These are phyloP conservation scores for Hortaea werneckii DNA, from an alignment of 2,329 filamentous ascomycete species.

Conservation along the genomic window DNA sequence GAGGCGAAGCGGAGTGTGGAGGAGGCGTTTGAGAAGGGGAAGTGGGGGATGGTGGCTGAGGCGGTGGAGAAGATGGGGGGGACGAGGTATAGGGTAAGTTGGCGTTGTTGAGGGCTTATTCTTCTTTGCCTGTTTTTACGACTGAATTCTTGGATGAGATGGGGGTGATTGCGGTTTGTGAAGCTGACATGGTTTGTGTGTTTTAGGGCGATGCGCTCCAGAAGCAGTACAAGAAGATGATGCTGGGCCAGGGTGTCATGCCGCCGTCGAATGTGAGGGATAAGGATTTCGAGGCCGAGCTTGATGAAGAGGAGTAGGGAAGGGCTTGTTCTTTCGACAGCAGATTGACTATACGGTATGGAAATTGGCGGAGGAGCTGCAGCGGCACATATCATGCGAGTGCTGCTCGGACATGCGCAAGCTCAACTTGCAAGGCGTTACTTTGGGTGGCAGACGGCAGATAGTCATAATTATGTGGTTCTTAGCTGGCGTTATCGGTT, in stretches of 20 bases:
- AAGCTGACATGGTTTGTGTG: slow-evolving; percentile 1
- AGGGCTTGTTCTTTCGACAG: not conserved
- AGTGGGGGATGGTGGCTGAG: slow-evolving; percentile 30
- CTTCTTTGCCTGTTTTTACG: too few species aligned
- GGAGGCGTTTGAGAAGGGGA: slow-evolving; percentile 28
- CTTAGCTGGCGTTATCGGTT: too few species aligned
- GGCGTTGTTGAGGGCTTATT: not conserved
- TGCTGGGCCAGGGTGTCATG: slow-evolving; percentile 14
- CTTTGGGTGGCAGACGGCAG: too few species aligned
- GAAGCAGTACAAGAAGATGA: slow-evolving; percentile 33
- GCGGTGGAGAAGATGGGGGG: slow-evolving; percentile 24
- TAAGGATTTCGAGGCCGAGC: slow-evolving; percentile 14
- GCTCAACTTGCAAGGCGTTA: too few species aligned
- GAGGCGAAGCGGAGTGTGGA: slow-evolving; percentile 31
- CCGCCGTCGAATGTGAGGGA: slow-evolving; percentile 16
- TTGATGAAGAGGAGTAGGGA: slow-evolving; percentile 2
- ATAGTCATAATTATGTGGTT: too few species aligned
- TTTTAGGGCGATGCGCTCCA: slow-evolving; percentile 22
- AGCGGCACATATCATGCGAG: too few species aligned
- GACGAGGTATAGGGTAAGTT: slow-evolving; percentile 18
- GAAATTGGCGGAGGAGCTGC: too few species aligned
- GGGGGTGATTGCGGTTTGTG: too few species aligned
- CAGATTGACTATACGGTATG: too few species aligned
- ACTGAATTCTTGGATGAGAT: too few species aligned
- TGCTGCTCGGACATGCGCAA: too few species aligned